Evolutionary conservation across 1,284 basidiomycete species (phyloP), one percentile per base, ranked within the genome.

Genomic region (Abortiporus biennis): DNA sequence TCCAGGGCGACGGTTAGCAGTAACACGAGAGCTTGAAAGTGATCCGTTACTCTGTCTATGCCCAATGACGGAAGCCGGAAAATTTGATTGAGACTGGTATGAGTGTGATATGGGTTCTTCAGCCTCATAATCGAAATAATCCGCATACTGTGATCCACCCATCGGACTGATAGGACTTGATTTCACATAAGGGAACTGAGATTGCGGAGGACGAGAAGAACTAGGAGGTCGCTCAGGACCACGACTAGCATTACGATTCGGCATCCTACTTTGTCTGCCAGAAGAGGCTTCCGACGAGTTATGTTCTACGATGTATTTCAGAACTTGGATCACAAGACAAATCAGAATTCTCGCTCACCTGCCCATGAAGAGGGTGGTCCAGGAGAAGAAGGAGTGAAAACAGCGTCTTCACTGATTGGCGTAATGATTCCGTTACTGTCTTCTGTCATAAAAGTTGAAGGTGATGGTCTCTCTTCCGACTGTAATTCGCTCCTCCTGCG

Each of bases 21-120:
- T 51, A 9, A 52, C 48, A 19, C 51, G 38, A 8, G 44, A 44
- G 27, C 48, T 52, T 4, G 54, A 54, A 17, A 59, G 36, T 3
- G 57, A 55, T 19, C 51, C 50, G 4, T 42, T 30, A 35, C 54
- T 55, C 21, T 47, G 44, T 13, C 49, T 47, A 11, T 54, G 52
- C n/a, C 50, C 51, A 4, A 57, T 31, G 31, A 32, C 31, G n/a
- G 31, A 32, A 17, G n/a, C 31, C n/a, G 15, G 15, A 32, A 4
- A 17, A n/a, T 32, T n/a, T 15, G 31, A 17, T n/a, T 4, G 6
- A 13, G 19, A 32, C n/a, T 32, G 19, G 31, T 32, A 17, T 17
- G 31, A 32, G 31, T n/a, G 5, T 32, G 4, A 17, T n/a, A 13
- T 13, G 12, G 31, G n/a, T n/a, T n/a, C n/a, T n/a, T n/a, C n/a